These are phyloP conservation scores for Turnera subulata DNA, from an alignment of 345 rosid genomes.

Conservation along the genomic window DNA sequence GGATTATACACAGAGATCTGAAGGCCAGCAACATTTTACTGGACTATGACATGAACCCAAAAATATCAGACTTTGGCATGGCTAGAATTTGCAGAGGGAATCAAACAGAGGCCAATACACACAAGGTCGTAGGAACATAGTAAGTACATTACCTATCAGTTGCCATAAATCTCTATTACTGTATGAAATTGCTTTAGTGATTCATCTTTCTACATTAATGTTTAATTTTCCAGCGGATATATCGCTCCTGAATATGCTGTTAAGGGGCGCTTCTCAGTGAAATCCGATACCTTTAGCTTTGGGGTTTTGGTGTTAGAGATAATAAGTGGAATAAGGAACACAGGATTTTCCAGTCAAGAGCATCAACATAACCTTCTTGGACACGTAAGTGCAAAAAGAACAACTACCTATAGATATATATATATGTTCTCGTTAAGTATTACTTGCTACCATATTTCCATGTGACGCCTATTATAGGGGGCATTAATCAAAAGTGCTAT, in stretches of 20 bases:
- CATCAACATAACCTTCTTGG: conserved; percentile 15
- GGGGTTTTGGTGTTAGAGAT: conserved; percentile 13
- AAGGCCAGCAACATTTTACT: conserved; percentile 9
- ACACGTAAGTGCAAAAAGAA: conserved; percentile 5
- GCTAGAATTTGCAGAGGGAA: conserved; percentile 15
- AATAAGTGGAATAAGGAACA: conserved; percentile 11
- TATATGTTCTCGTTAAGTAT: too few species aligned
- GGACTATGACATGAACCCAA: conserved; percentile 14
- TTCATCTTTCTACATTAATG: too few species aligned
- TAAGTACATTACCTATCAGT: conserved; percentile 7
- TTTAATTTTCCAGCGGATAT: conserved; percentile 16
- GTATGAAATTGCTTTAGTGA: too few species aligned
- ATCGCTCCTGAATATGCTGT: conserved; percentile 17
- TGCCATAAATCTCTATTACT: too few species aligned
- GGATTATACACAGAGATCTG: conserved; percentile 7
- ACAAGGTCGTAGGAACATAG: conserved; percentile 14
- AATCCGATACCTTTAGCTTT: conserved; percentile 18
- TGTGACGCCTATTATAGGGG: too few species aligned
- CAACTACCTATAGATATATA: too few species aligned
- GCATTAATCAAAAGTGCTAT: neutral
- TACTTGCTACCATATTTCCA: too few species aligned
- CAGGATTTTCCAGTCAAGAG: conserved; percentile 5
- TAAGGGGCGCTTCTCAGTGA: conserved; percentile 12
- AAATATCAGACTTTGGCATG: conserved; percentile 19
- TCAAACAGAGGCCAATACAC: conserved; percentile 14